Percentiles rank a stretch among this genome's conserved stretches.
These are phyloP conservation scores for Suillus spraguei DNA, from an alignment of 768 basidiomycete genomes.

Conservation along the genomic window DNA sequence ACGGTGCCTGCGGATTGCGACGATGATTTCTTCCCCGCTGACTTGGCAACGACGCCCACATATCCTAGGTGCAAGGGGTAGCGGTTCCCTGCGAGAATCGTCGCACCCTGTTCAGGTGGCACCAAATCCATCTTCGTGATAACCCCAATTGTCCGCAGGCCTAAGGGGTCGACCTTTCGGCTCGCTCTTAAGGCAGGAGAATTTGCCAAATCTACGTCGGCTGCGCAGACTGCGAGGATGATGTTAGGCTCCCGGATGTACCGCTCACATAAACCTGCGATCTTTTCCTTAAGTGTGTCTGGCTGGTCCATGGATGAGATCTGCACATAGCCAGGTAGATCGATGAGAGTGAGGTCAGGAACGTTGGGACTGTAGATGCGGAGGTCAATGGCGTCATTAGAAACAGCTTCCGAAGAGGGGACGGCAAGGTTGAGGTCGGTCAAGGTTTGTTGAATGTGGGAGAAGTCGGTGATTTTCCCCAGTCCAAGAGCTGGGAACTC, in stretches of 20 bases:
- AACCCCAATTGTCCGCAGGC: conserved; percentile 94
- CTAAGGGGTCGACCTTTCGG: conserved; percentile 86
- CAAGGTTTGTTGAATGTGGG: conserved; percentile 88
- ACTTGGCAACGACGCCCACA: conserved; percentile 93
- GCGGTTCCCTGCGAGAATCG: conserved; percentile 82
- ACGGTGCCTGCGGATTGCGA: conserved; percentile 52
- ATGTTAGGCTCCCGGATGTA: conserved; percentile 99
- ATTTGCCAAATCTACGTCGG: conserved; percentile 98
- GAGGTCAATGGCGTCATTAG: conserved; percentile 91
- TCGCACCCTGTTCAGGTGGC: conserved; percentile 74
- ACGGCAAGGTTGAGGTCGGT: conserved; percentile 96
- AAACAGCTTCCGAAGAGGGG: conserved; percentile 86
- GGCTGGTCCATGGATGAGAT: conserved; percentile 95
- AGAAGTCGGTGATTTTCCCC: conserved; percentile 88
- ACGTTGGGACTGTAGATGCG: conserved; percentile 95
- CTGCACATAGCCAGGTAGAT: conserved; percentile 97
- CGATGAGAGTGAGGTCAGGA: conserved; percentile 96
- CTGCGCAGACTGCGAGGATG: conserved; percentile 95
- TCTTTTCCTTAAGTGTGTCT: conserved; percentile 91
- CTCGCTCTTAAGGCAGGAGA: conserved; percentile 94
- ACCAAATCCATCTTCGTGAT: conserved; percentile 99
- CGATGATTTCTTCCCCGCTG: conserved; percentile 55
- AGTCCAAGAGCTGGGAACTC: conserved; percentile 92
- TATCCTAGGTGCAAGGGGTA: conserved; percentile 99
- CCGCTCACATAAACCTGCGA: conserved; percentile 84